Evolutionary conservation across 1,284 basidiomycete species (phyloP), one percentile per base, ranked within the genome.

Genomic region (Athelia psychrophila): DNA sequence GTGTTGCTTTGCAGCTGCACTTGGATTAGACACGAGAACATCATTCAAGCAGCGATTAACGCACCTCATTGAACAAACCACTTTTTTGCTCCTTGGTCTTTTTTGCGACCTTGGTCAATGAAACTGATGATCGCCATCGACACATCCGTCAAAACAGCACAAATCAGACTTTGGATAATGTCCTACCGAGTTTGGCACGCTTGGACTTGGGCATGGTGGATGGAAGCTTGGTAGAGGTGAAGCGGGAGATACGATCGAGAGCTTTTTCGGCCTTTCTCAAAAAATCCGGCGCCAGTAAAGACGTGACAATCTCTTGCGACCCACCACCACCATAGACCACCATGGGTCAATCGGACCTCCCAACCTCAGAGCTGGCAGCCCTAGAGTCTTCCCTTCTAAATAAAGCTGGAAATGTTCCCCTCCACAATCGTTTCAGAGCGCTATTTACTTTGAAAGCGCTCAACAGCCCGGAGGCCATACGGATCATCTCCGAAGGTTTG

Each of bases 391-490:
- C 80, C 16, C 81, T 97, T 45, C 83, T 95, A 65, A 95, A 96
- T 68, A 79, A 71, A 19, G 75, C 84, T 1, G 86, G 88, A 50
- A 76, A 80, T 51, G 83, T 87, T 0, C 84, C 90, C 2, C 79
- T 99, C 18, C 94, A 97, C 63, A 88, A 89, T 63, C 79, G 96
- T 50, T 99, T 98, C 66, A 78, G 97, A 38, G 87, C 95, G 0
- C 76, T 99, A 8, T 99, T 99, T 71, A 92, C 95, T 35, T 77
- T 99, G 55, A 98, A 97, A 69, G 84, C 91, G 1, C 73, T 99
- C 44, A 86, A 85, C 60, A 85, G 74, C n/a, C 85, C 91, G 54
- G 78, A 84, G 54, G 93, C 94, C 12, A 86, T 98, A 42, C 67
- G 78, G 46, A 91, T 95, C 63, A 95, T 99, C 62, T 84, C 89